Evolutionary conservation across 805 yeast species (phyloP).

Genomic region (Kluyveromyces aestuarii): DNA sequence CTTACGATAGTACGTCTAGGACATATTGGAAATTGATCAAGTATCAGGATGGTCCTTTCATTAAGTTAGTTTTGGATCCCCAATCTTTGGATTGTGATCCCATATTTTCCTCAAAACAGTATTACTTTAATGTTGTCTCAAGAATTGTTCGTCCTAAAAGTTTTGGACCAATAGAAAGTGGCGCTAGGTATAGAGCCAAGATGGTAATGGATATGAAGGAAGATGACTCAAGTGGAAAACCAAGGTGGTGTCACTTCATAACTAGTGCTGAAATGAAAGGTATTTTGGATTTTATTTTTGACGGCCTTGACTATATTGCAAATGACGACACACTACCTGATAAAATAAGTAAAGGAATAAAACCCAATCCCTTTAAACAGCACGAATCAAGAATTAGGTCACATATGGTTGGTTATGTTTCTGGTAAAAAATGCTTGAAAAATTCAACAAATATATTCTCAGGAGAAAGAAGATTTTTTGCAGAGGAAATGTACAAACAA

Average conservation of each 20-base stretch:
- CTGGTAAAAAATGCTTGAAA: conserved; percentile 3
- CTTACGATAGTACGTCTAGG: neutral
- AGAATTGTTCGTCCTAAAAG: conserved; percentile 1
- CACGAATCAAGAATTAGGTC: conserved; percentile 2
- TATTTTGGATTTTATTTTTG: conserved; percentile 2
- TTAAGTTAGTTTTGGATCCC: neutral
- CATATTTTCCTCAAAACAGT: neutral
- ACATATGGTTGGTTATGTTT: conserved; percentile 3
- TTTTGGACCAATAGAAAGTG: conserved; percentile 2
- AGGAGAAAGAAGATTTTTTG: conserved; percentile 1
- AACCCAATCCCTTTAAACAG: conserved; percentile 2
- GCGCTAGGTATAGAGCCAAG: conserved; percentile 1
- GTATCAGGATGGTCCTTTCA: neutral
- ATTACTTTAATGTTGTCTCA: conserved; percentile 2
- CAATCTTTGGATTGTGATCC: neutral
- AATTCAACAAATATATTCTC: neutral
- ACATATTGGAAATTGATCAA: conserved; percentile 2
- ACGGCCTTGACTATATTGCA: conserved; percentile 2
- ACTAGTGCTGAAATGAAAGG: conserved; percentile 3
- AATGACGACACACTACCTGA: conserved; percentile 4
- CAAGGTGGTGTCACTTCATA: conserved; percentile 2
- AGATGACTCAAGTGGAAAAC: neutral
- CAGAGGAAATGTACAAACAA: conserved; percentile 2
- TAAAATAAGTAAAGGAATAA: conserved; percentile 1
- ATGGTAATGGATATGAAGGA: conserved; percentile 1